Base-by-base conservation (phyloP, 345 rosid species). In the Camelina laxa region DNA sequence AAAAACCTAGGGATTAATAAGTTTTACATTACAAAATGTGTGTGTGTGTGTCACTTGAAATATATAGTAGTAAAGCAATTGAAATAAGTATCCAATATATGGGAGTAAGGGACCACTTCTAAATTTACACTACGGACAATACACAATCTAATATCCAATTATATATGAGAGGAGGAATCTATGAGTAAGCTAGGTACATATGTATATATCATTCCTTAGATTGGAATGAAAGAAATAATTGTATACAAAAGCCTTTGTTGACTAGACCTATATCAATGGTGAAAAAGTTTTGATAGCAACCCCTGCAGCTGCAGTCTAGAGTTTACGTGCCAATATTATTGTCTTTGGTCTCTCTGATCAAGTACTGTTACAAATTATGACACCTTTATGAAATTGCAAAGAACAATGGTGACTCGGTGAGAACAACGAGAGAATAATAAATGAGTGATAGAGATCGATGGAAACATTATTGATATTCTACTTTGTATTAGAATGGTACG, bases 221-320 rank as follows among this genome's bases (percentile, higher is more conserved):
- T 51, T 68, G 57, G 45, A 68, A 61, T 68, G 49, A 44, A 68
- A 42, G 7, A 41, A 75, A 61, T 62, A 54, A 68, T 51, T 69
- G 75, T 22, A 21, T 44, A 61, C 33, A 61, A 42, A 27, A 69
- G 65, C 31, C 13, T 53, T 42, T 61, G 58, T 54, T 69, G 79
- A 75, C 70, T 69, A 69, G 24, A 44, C 74, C 69, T 53, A 31
- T 54, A 30, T 53, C 69, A 51, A 41, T 60, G 27, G 30, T 73
- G 31, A 42, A 50, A 70, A 69, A 33, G 75, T 75, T 69, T 53
- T 54, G 79, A 75, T 44, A 69, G 79, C 75, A 75, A 75, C 75
- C 65, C 42, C 22, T 27, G 30, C 30, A 27, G 30, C 36, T 75
- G 49, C 69, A 75, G 63, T 53, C 74, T 67, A 68, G 13, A 30